Base-by-base conservation (phyloP, 441 rosid genomes). In the Corymbia calophylla region DNA sequence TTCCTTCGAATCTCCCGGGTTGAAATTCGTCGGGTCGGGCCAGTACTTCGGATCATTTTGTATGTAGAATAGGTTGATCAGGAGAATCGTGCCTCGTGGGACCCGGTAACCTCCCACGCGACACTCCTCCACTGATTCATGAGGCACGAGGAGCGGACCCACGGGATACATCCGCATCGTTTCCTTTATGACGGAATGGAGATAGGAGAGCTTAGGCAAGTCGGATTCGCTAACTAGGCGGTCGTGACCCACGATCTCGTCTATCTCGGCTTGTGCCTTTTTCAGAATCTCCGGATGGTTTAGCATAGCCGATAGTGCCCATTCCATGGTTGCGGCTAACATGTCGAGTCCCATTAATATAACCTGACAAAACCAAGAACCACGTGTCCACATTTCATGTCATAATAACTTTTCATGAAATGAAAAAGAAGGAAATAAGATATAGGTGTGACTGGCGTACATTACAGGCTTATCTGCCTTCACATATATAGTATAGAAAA, bases 21-120 rank as follows among this genome's bases (percentile, higher is more conserved):
- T 93, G 81, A 95, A 94, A 51, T 82, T 90, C 4, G 32, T n/a
- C 1, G 93, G 91, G 21, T 94, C 93, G 1, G 91, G 88, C 96
- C 96, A 95, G 3, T 91, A 4, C 35, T 51, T 16, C 1, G 94
- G 95, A 47, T 95, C 96, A 48, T 94, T 55, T 8, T 87, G 88
- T 53, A 94, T 95, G 8, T 95, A 91, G 95, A 95, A 93, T 0
- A 94, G 93, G 62, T 95, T 95, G 47, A 93, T 92, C 88, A 95
- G 89, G 51, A 95, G 68, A 2, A 87, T 92, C 29, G 97, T 91
- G 7, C 88, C 94, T 4, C 88, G 73, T 2, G 95, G 94, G 87
- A 94, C 88, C 18, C 92, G 87, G 49, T 93, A 93, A 2, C 93
- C 93, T 1, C 91, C 93, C 3, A 95, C 47, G 1, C 70, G 90